Evolutionary conservation across 306 rosid species (phyloP), one percentile per base, ranked within the genome.

Genomic region (Hylodesmum podocarpum): DNA sequence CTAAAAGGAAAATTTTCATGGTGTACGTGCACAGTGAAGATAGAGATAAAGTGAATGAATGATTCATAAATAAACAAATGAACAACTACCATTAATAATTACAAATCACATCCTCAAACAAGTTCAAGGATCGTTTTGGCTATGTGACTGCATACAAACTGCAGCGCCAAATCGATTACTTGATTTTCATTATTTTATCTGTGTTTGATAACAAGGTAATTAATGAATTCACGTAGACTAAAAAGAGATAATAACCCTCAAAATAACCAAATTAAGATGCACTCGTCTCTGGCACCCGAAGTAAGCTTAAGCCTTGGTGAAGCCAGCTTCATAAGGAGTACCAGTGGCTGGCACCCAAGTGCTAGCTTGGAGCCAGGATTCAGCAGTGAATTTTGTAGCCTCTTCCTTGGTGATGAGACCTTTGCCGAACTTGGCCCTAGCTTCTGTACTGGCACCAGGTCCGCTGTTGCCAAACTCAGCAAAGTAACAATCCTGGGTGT

Each of bases 391-490:
- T 4, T 24, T 31, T 6, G 22, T 13, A 13, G 91, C 91, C 15
- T 84, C 85, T 0, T 37, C 8, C 78, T 65, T 85, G 31, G 27
- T 31, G 0, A 88, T 85, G 0, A 75, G 31, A 0, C 77, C 86
- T 11, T 72, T 80, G 37, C 15, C 71, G 86, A 88, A 89, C 8
- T 36, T 86, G 1, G 87, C 86, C 13, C 96, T 86, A 1, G 59
- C 10, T 1, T 43, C 10, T 0, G 78, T 16, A 16, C 1, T 41
- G 4, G 94, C 83, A 4, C 94, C 92, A 0, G 92, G 87, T 3
- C 97, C 90, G 0, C 51, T 69, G 83, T 91, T 89, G 2, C n/a
- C 88, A 15, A 65, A 81, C 88, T 91, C 96, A 11, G 86, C 84
- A 8, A 83, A 89, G 77, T 16, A 77, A 22, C 73, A 40, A 0